Percentiles rank a stretch among this genome's conserved stretches.
Conservation (phyloP, 2,329 filamentous ascomycete genomes). For the Boeremia lycopersici region DNA sequence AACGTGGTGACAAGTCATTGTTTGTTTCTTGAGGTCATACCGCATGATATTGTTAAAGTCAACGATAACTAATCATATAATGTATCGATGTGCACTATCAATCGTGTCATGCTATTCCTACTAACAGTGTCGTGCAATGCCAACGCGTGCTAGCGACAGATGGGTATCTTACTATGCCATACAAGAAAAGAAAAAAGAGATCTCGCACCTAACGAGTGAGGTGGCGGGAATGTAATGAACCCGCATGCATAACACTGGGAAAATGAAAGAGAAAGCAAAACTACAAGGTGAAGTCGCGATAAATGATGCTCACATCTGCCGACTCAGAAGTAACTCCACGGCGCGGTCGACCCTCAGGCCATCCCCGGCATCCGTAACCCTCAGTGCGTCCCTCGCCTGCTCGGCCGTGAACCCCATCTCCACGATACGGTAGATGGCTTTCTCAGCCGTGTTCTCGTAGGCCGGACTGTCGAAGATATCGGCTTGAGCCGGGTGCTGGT, state of each 20-base stretch:
- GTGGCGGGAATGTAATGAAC: background rate
- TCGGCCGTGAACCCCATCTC: slow-evolving; percentile 64
- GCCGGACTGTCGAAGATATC: slow-evolving; percentile 36
- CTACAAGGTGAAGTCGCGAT: background rate
- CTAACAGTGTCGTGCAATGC: background rate
- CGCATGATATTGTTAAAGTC: too few relatives aligned
- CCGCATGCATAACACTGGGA: background rate
- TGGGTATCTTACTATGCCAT: slow-evolving; percentile 12
- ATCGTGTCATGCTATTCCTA: background rate
- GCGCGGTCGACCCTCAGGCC: slow-evolving; percentile 64
- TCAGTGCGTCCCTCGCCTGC: slow-evolving; percentile 63
- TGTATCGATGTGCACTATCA: background rate
- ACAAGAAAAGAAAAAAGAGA: slow-evolving; percentile 1
- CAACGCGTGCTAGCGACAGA: background rate
- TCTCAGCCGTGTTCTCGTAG: slow-evolving; percentile 61
- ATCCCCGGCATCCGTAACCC: slow-evolving; percentile 65
- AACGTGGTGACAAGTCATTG: too few relatives aligned
- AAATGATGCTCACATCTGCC: slow-evolving; percentile 1
- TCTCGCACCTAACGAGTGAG: background rate
- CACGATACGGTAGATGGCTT: slow-evolving; percentile 62
- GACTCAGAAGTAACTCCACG: slow-evolving; percentile 58
- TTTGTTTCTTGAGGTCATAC: too few relatives aligned
- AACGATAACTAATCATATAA: too few relatives aligned
- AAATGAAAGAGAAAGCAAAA: background rate
- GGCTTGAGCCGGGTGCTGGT: slow-evolving; percentile 43